Evolutionary conservation across 2,329 filamentous ascomycete genomes (phyloP).

Genomic region (Colletotrichum costaricense): DNA sequence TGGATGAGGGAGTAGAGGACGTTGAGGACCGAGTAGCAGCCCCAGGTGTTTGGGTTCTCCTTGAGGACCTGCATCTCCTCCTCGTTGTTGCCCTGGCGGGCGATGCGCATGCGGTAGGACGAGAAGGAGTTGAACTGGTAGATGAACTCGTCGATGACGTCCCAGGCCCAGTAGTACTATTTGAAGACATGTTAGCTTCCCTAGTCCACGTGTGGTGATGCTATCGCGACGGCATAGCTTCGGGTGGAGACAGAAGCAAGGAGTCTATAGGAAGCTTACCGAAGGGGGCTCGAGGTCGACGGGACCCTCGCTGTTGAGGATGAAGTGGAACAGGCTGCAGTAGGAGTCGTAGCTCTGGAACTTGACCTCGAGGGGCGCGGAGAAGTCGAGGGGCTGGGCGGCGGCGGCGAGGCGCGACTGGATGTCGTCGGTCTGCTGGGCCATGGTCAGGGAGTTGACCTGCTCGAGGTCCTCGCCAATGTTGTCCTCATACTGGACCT

Average conservation of each 20-base stretch:
- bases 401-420: conserved; percentile 92
- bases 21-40: conserved; percentile 99
- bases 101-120: conserved; percentile 92
- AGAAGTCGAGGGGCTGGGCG: conserved; percentile 95
- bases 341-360: conserved; percentile 99
- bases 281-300: conserved; percentile 97
- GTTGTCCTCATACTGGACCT: conserved; percentile 92
- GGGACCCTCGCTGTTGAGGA: conserved; percentile 98
- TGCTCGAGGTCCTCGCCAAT: conserved; percentile 82
- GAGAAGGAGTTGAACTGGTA: conserved; percentile 99
- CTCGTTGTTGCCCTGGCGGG: conserved; percentile 83
- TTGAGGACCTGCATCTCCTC: conserved; percentile 92
- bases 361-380: conserved; percentile 94
- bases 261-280: conserved; percentile 69
- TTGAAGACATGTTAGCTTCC: conserved; percentile 9
- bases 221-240: neutral
- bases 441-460: conserved; percentile 75
- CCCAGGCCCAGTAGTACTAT: conserved; percentile 99
- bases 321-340: conserved; percentile 99
- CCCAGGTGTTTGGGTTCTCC: conserved; percentile 99
- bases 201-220: neutral
- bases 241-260: neutral
- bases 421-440: conserved; percentile 87
- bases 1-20: conserved; percentile 99
- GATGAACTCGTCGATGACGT: conserved; percentile 99